phyloP scores from a whole-genome alignment of 805 yeast species.

The Candida cerambycidarum region DNA sequence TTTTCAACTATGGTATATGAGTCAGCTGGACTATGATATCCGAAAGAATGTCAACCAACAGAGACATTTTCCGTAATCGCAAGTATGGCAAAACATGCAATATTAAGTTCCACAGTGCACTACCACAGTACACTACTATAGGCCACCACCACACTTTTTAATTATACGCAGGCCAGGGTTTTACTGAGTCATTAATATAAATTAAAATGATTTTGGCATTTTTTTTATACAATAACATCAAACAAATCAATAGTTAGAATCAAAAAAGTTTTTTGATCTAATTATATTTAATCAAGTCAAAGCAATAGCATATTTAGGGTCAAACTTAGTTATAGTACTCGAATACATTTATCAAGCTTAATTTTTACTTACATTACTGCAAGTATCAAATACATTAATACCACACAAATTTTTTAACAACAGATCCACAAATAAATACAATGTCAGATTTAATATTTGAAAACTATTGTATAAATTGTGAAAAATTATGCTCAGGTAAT shows the following conservation, averaged over 20 bases:
- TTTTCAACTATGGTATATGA: neutral
- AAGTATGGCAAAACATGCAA: slow-evolving; percentile 7
- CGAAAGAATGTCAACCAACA: slow-evolving; percentile 7
- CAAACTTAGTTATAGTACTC: neutral
- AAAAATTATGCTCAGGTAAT: slow-evolving; percentile 25
- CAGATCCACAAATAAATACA: too few species aligned
- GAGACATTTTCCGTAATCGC: slow-evolving; percentile 8
- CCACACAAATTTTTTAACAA: neutral
- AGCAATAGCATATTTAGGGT: neutral
- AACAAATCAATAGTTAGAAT: neutral
- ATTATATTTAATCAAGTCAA: neutral
- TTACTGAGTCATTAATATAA: slow-evolving; percentile 8
- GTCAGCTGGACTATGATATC: slow-evolving; percentile 4
- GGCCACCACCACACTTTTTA: slow-evolving; percentile 7
- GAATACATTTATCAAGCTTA: neutral
- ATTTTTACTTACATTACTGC: neutral
- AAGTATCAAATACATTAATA: neutral
- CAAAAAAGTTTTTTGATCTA: neutral
- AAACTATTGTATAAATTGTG: slow-evolving; percentile 39
- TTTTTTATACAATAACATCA: neutral
- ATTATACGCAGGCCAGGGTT: slow-evolving; percentile 8
- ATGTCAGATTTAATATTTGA: slow-evolving; percentile 43
- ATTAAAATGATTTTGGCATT: slow-evolving; percentile 4
- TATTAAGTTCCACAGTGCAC: slow-evolving; percentile 7
- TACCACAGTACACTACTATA: slow-evolving; percentile 3